Evolutionary conservation across 495 filamentous ascomycete genomes (phyloP), one percentile per base, ranked within the genome.

Genomic region (Aspergillus bertholletiae): DNA sequence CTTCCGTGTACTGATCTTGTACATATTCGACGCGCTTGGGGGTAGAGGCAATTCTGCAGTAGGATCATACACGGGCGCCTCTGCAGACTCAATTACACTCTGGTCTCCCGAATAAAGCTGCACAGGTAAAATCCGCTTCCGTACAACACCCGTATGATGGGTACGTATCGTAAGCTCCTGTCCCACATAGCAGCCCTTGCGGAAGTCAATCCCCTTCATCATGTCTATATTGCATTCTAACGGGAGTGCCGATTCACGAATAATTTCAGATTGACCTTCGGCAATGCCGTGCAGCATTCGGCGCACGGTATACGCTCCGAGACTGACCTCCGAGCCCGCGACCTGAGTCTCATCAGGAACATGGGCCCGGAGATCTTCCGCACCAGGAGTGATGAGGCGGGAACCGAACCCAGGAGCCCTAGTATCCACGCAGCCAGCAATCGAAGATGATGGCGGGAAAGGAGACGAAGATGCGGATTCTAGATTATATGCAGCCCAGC

Each of bases 81-180:
- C 69, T 9, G 77, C 72, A 15, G 55, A 45, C 30, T 56, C 56
- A 43, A 84, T 53, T 22, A 24, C 55, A 18, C 67, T 61, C 34
- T 65, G 51, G 1, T 67, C 62, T 7, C 65, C 62, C 2, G 66
- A 59, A 63, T 95, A 96, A n/a, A 96, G 53, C 67, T 86, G 75
- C 5, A 91, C 84, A 0, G 94, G 94, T 28, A 98, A 61, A n/a
- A 97, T 82, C 2, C 94, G 76, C 76, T 96, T 96, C 62, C 94
- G 77, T 41, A 97, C 90, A 9, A 98, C 89, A 32, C 94, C 94
- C 2, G 87, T 92, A 69, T 97, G 94, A 64, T 90, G 85, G 0
- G 95, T 97, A 22, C 94, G 84, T 43, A 96, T 96, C 7, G 95
- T 97, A 49, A 97, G 77, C 67, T 98, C 94, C 73, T 98, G 94